A percentile compares a stretch with the other conserved stretches of the same genome.
Evolutionary conservation across 2,329 filamentous ascomycete genomes (phyloP).

Genomic region (Macrophomina pseudophaseolina): DNA sequence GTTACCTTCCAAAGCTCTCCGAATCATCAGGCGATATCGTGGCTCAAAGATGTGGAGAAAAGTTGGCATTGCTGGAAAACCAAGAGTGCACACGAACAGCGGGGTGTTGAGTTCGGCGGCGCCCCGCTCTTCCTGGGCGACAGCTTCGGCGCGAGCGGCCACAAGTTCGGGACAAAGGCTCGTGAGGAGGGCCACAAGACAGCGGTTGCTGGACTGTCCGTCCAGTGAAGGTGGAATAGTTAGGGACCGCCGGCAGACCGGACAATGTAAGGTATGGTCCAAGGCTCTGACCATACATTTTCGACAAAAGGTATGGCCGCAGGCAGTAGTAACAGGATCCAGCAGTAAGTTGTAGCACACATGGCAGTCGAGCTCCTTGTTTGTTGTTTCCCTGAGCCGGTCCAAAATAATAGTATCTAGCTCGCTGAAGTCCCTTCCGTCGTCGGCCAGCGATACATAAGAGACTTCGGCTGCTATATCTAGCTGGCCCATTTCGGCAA

Average conservation of each 20-base stretch:
- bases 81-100: conserved; percentile 80
- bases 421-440: conserved; percentile 44
- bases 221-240: conserved; percentile 57
- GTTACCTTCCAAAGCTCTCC: conserved; percentile 73
- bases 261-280: conserved; percentile 79
- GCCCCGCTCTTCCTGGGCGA: conserved; percentile 63
- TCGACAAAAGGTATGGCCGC: conserved; percentile 89
- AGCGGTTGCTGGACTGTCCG: conserved; percentile 63
- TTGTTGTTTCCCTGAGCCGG: conserved; percentile 64
- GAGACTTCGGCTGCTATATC: conserved; percentile 61
- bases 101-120: conserved; percentile 63
- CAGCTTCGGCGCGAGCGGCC: conserved; percentile 60
- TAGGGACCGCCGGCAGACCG: conserved; percentile 75
- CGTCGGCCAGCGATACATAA: conserved; percentile 50
- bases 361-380: conserved; percentile 82
- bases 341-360: conserved; percentile 83
- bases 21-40: conserved; percentile 89
- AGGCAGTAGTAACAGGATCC: conserved; percentile 82
- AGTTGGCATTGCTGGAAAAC: conserved; percentile 80
- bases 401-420: conserved; percentile 60
- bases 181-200: conserved; percentile 67
- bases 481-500: conserved; percentile 68
- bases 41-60: conserved; percentile 93
- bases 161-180: conserved; percentile 72
- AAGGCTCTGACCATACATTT: conserved; percentile 77